Base-by-base conservation (phyloP, 225 moss, liverwort and hornwort genomes). In the Ulota crispa region DNA sequence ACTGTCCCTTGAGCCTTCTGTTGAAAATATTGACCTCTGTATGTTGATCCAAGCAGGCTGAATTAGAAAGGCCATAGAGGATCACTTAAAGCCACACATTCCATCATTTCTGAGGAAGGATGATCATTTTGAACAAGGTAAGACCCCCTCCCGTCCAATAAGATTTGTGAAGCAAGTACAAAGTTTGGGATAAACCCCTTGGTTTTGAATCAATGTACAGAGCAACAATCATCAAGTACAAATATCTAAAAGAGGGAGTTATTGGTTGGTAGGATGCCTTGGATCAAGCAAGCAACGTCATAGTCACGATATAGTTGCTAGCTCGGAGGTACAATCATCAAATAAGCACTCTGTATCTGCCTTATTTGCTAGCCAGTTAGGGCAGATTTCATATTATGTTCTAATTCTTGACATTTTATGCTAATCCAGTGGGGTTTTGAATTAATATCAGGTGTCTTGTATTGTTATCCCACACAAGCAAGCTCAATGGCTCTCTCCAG, bases 111-210 rank as follows among this genome's bases (percentile, higher is more conserved):
- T 96, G 65, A 78, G 81, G 63, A 77, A 70, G 72, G 94, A 89
- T 62, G 87, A 94, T 80, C 90, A 92, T 84, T 96, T 96, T 72
- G 95, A 94, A 77, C 79, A 72, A 87, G 93, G 91, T 93, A 81
- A 47, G 81, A 64, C 26, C 32, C 83, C 52, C 52, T 37, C 70
- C 45, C 54, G 78, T 43, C 39, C n/a, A 37, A 36, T 23, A 54
- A 43, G 21, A 64, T 37, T 36, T 72, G 24, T 42, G 12, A 37
- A 62, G 65, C 72, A 65, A 18, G 61, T 53, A 61, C 39, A 34
- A n/a, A 64, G 27, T 56, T 75, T 42, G 53, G 21, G 23, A 62
- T 70, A 55, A 47, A 75, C 14, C 59, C 8, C 52, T 64, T 28
- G 11, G 70, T 21, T 18, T 67, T 54, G 60, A 32, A 34, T 72